These are phyloP conservation scores for Leucocoprinus birnbaumii DNA, from an alignment of 768 basidiomycete genomes.

Conservation along the genomic window DNA sequence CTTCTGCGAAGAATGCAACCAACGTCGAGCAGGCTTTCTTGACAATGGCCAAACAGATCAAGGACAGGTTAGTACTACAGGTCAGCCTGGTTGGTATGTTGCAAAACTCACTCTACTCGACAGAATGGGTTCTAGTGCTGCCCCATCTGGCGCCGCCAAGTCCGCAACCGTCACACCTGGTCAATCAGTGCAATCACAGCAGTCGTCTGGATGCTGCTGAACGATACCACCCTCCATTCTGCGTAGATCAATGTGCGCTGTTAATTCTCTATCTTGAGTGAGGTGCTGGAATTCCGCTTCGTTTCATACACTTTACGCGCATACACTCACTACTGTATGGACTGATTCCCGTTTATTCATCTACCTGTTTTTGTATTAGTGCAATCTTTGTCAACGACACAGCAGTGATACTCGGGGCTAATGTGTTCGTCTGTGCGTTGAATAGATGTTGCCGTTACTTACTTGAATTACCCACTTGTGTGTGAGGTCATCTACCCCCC, in stretches of 20 bases:
- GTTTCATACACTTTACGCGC: slow-evolving; percentile 7
- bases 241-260: slow-evolving; percentile 1
- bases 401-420: slow-evolving; percentile 1
- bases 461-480: not conserved
- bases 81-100: not conserved
- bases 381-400: slow-evolving; percentile 9
- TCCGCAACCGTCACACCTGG: slow-evolving; percentile 83
- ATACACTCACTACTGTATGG: slow-evolving; percentile 14
- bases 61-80: slow-evolving; percentile 63
- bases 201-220: slow-evolving; percentile 76
- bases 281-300: slow-evolving; percentile 11
- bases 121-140: slow-evolving; percentile 84
- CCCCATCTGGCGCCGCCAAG: slow-evolving; percentile 73
- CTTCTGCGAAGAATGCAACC: slow-evolving; percentile 98
- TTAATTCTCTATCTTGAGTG: slow-evolving; percentile 6
- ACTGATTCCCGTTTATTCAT: slow-evolving; percentile 11
- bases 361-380: slow-evolving; percentile 12
- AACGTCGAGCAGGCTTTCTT: slow-evolving; percentile 99
- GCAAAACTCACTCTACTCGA: not conserved
- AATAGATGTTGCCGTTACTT: slow-evolving; percentile 12
- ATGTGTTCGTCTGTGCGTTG: slow-evolving; percentile 10
- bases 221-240: slow-evolving; percentile 3
- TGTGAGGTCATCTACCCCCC: no score
- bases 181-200: slow-evolving; percentile 77
- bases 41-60: slow-evolving; percentile 97